Base-by-base conservation (phyloP, 192 early-diverging fungal genomes). In the Geosiphon pyriformis region DNA sequence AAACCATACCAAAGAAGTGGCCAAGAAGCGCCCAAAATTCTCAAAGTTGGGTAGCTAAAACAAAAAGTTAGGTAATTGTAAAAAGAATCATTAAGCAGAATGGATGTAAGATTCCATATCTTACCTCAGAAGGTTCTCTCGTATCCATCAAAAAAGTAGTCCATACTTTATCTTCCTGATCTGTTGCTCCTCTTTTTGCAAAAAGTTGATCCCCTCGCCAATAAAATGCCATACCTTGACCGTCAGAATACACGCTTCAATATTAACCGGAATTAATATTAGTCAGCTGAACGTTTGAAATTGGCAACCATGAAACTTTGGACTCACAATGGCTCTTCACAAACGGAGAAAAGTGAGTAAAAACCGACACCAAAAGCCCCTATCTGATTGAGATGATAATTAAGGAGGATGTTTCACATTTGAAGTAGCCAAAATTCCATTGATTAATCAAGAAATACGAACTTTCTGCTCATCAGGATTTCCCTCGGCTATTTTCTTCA, bases 401-500 rank as follows among this genome's bases (percentile, higher is more conserved):
- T n/a, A 42, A 22, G n/a, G n/a, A n/a, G n/a, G n/a, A n/a, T n/a
- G n/a, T n/a, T n/a, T n/a, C n/a, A n/a, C n/a, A n/a, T n/a, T n/a
- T n/a, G n/a, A n/a, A n/a, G n/a, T n/a, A n/a, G n/a, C n/a, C n/a
- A n/a, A n/a, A n/a, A n/a, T n/a, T n/a, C n/a, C n/a, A 54, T 23
- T 48, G 18, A 61, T 35, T 29, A 6, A 22, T 37, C n/a, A 10
- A 22, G 17, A 72, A 29, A 29, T 52, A 34, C 29, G 25, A 55
- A 70, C 73, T 72, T 79, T 79, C 25, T 70, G 66, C 59, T 88
- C 87, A 73, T 90, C 92, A 17, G 92, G 93, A 72, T 95, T 95
- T 61, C 93, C 93, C 73, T 94, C 91, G 17, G 93, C 93, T 78
- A 95, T 94, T 63, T 87, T 87, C 47, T 87, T 81, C 27, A 95